Percentiles rank a stretch among this genome's conserved stretches.
Evolutionary conservation across 495 filamentous ascomycete genomes (phyloP).

Genomic region (Ramalina peruviana): DNA sequence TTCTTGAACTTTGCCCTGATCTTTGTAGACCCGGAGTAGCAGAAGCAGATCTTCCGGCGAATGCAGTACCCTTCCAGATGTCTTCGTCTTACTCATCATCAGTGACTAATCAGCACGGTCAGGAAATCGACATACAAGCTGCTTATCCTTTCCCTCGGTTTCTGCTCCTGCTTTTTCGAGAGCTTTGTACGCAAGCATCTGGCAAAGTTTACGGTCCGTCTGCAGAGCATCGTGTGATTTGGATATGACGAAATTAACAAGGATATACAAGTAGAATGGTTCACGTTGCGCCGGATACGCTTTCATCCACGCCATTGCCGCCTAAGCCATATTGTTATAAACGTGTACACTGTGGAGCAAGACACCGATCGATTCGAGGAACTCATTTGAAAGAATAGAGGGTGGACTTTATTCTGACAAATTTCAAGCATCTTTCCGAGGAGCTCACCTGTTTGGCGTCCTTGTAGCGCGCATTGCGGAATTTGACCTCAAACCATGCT

Average conservation of each 20-base stretch:
- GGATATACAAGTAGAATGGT: constrained; percentile 46
- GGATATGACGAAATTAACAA: constrained; percentile 33
- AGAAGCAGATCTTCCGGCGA: constrained; percentile 40
- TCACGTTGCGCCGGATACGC: constrained; percentile 41
- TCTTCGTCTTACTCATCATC: background rate
- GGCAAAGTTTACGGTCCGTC: constrained; percentile 39
- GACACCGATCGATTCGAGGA: no score
- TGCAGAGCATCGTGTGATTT: constrained; percentile 26
- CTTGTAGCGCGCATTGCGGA: constrained; percentile 37
- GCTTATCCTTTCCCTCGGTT: constrained; percentile 20
- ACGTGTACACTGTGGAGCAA: background rate
- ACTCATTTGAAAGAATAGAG: background rate
- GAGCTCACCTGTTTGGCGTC: constrained; percentile 35
- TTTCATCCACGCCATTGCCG: constrained; percentile 45
- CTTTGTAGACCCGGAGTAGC: constrained; percentile 36
- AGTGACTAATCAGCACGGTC: background rate
- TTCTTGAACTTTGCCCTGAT: constrained; percentile 32
- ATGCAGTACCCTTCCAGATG: constrained; percentile 37
- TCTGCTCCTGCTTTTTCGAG: constrained; percentile 41
- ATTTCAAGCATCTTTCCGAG: background rate
- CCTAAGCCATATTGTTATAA: constrained; percentile 20
- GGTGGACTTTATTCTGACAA: background rate
- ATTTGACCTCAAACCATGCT: constrained; percentile 38
- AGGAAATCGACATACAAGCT: background rate
- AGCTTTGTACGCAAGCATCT: constrained; percentile 44